Evolutionary conservation across 768 basidiomycete genomes (phyloP).

Genomic region (Pulveroboletus sp.): DNA sequence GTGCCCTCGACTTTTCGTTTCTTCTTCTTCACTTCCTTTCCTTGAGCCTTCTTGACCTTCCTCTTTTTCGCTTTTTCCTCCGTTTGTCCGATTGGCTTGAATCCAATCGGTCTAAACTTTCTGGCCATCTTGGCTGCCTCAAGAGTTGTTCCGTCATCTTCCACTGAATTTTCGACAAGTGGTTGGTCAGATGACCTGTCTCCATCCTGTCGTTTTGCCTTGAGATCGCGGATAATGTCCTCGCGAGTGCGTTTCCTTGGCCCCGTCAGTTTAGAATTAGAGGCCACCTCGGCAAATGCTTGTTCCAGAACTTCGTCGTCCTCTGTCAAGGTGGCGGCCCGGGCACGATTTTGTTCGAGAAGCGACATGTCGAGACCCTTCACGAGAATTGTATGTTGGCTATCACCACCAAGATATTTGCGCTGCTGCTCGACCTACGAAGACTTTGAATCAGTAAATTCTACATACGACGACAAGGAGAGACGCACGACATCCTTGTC

Average conservation of each 20-base stretch:
- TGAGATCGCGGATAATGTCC: constrained; percentile 71
- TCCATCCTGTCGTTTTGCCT: constrained; percentile 51
- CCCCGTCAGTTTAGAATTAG: constrained; percentile 19
- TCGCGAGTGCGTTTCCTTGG: constrained; percentile 74
- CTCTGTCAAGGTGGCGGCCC: constrained; percentile 51
- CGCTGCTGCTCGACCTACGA: constrained; percentile 72
- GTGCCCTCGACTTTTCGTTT: constrained; percentile 48
- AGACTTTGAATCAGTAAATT: background rate
- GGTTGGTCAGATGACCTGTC: constrained; percentile 9
- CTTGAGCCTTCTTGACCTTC: constrained; percentile 41
- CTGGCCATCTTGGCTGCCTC: constrained; percentile 38
- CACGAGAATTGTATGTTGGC: constrained; percentile 80
- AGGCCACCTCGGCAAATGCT: constrained; percentile 54
- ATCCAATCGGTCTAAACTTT: constrained; percentile 56
- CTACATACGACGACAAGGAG: background rate
- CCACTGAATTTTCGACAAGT: constrained; percentile 10
- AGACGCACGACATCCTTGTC: constrained; percentile 57
- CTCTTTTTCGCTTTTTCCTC: constrained; percentile 45
- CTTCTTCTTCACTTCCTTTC: constrained; percentile 51
- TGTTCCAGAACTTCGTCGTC: constrained; percentile 84
- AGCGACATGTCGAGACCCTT: constrained; percentile 89
- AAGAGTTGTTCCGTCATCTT: constrained; percentile 26
- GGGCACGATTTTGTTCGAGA: constrained; percentile 79
- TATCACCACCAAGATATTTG: constrained; percentile 80
- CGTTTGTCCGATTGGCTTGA: constrained; percentile 55